A percentile compares a stretch with the other conserved stretches of the same genome.
Conservation (phyloP, 805 yeast genomes). For the Starmerella potacharoeniae region DNA sequence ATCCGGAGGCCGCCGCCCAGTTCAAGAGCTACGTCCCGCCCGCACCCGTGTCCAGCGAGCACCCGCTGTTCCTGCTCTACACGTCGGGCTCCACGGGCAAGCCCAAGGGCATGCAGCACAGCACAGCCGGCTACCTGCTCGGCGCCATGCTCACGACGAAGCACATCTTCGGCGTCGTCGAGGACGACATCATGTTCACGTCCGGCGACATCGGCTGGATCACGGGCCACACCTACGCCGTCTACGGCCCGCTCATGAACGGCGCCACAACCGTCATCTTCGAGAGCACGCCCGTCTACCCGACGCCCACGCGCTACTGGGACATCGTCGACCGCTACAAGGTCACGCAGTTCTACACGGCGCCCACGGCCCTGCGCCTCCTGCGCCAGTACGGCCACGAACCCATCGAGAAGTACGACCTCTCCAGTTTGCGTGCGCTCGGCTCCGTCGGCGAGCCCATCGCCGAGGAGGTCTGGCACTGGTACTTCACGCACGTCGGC, state of each 20-base stretch:
- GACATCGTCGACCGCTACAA: constrained; percentile 82
- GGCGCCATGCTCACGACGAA: constrained; percentile 88
- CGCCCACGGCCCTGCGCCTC: constrained; percentile 94
- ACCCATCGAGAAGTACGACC: constrained; percentile 69
- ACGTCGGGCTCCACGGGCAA: constrained; percentile 98
- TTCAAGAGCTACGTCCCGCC: constrained; percentile 82
- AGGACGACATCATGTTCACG: constrained; percentile 78
- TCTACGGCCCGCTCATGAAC: constrained; percentile 79
- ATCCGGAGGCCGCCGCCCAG: constrained; percentile 82
- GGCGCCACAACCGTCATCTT: constrained; percentile 91
- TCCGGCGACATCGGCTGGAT: constrained; percentile 99
- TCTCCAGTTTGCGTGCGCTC: constrained; percentile 75
- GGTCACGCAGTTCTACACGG: constrained; percentile 94
- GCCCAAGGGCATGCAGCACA: constrained; percentile 95
- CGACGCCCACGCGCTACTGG: constrained; percentile 93
- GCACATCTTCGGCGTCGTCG: constrained; percentile 87
- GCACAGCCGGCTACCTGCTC: constrained; percentile 86
- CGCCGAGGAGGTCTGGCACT: constrained; percentile 96
- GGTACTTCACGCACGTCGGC: constrained; percentile 92
- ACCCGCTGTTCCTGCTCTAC: constrained; percentile 88
- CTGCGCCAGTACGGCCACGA: constrained; percentile 82
- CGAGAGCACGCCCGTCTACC: constrained; percentile 97
- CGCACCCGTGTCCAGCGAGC: constrained; percentile 77
- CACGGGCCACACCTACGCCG: constrained; percentile 93
- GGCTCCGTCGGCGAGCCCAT: constrained; percentile 99